Evolutionary conservation across 495 filamentous ascomycete species (phyloP), one percentile per base, ranked within the genome.

Genomic region (Penicillium silybi): DNA sequence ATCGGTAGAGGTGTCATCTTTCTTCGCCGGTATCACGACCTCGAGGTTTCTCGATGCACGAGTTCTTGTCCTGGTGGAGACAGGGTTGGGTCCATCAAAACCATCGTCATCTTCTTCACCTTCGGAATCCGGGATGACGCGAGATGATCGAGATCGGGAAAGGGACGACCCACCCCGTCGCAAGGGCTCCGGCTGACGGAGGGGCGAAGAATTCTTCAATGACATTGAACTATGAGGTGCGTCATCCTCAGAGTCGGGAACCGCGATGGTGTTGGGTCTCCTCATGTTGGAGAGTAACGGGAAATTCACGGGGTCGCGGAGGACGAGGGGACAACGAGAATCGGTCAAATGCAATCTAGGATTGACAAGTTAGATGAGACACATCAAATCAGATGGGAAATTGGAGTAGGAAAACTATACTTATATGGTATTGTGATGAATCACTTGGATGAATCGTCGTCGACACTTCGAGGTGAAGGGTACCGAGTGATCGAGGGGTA

Each of bases 1-100:
- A 19, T 62, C 61, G 19, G 52, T 56, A 0, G 67, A 43, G 13
- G 65, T 60, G 6, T 40, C 43, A 39, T 58, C 58, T 29, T 64
- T 72, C 20, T 60, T 45, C 0, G 20, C 20, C 1, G 77, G 70
- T 10, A 80, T 70, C 1, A 74, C 69, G 23, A 80, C 75, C 50
- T 72, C 65, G 22, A 73, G 16, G 10, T 40, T 56, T 0, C 29
- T 38, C 6, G 50, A 42, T 13, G 15, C 38, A 8, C 4, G 10
- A 18, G 17, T 41, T 26, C 46, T 43, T 17, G 46, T 39, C 27
- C 23, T 38, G 27, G 26, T 38, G 13, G 47, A 44, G 17, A 52
- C 35, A 6, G 27, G 45, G 29, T 16, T 22, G 25, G 47, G 26
- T 16, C 23, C 6, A 43, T 54, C 27, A 29, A 57, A 16, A 3